Conservation (phyloP, 2,329 filamentous ascomycete genomes). For the Boeremia lycopersici region DNA sequence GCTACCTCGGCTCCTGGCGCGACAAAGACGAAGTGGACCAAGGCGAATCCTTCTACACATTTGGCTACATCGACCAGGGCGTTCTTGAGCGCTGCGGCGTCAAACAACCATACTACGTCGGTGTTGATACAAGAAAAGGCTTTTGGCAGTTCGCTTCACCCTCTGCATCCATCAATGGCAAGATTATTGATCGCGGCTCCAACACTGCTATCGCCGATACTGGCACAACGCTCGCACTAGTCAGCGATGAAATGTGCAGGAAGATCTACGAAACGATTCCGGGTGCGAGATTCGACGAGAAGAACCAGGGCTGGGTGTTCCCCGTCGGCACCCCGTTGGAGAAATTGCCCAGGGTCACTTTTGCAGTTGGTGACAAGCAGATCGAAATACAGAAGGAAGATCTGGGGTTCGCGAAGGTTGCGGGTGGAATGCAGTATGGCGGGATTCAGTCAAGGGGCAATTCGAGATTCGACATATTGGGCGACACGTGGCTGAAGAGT, state of each 20-base stretch:
- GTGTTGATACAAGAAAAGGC: slow-evolving; percentile 67
- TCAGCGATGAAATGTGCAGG: slow-evolving; percentile 66
- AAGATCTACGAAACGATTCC: slow-evolving; percentile 69
- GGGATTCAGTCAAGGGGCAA: slow-evolving; percentile 63
- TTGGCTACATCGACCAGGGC: slow-evolving; percentile 72
- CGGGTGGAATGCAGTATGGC: slow-evolving; percentile 64
- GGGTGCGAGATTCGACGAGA: slow-evolving; percentile 58
- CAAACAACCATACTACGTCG: slow-evolving; percentile 63
- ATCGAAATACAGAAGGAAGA: slow-evolving; percentile 69
- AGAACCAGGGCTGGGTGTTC: slow-evolving; percentile 68
- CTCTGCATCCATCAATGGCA: slow-evolving; percentile 63
- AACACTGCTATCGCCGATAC: slow-evolving; percentile 76
- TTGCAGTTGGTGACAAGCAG: slow-evolving; percentile 67
- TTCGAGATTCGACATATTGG: slow-evolving; percentile 65
- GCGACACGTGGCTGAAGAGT: slow-evolving; percentile 68
- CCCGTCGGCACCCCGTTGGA: slow-evolving; percentile 59
- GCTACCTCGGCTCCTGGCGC: slow-evolving; percentile 63
- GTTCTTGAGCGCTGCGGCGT: slow-evolving; percentile 61
- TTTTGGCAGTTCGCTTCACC: slow-evolving; percentile 71
- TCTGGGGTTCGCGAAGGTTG: slow-evolving; percentile 63
- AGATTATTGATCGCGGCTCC: slow-evolving; percentile 55
- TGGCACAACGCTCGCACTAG: slow-evolving; percentile 70
- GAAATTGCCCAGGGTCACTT: slow-evolving; percentile 64
- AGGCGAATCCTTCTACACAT: slow-evolving; percentile 69
- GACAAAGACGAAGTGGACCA: slow-evolving; percentile 53